Evolutionary conservation across 2,329 filamentous ascomycete genomes (phyloP).

Genomic region (Colletotrichum acutatum): DNA sequence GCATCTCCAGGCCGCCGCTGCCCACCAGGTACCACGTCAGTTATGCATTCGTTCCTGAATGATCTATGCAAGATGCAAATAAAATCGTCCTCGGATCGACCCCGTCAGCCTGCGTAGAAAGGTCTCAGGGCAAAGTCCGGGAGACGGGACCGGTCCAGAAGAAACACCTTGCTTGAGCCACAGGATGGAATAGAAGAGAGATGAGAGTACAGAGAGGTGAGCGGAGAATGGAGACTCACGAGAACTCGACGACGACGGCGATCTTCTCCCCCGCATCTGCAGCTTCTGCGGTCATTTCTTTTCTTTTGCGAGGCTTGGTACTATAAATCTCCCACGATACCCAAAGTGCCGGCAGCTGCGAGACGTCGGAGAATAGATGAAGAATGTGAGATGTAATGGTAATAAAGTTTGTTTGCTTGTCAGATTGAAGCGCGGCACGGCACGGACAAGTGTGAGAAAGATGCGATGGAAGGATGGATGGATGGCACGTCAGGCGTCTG

Average conservation of each 20-base stretch:
- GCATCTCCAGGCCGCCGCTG: constrained; percentile 92
- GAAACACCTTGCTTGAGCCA: background rate
- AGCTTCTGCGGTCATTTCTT: constrained; percentile 28
- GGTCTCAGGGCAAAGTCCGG: background rate
- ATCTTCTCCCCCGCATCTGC: constrained; percentile 49
- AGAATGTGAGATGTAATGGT: constrained; percentile 28
- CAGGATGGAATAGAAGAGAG: background rate
- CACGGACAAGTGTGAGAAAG: constrained; percentile 13
- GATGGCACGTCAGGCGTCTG: background rate
- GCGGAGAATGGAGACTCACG: constrained; percentile 47
- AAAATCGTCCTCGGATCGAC: background rate
- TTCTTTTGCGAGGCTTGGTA: background rate
- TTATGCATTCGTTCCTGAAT: constrained; percentile 8
- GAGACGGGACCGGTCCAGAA: background rate
- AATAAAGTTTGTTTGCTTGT: constrained; percentile 28
- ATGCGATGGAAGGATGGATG: constrained; percentile 10
- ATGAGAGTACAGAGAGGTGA: background rate
- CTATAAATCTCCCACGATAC: constrained; percentile 3
- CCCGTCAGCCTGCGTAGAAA: background rate
- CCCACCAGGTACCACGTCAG: constrained; percentile 18
- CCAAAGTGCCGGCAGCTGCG: constrained; percentile 5
- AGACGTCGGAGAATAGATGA: constrained; percentile 32
- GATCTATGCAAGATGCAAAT: constrained; percentile 10
- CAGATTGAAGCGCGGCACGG: constrained; percentile 1
- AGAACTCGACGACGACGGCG: constrained; percentile 78